phyloP scores from a whole-genome alignment of 179 eudicot genomes.

The Carnegiea gigantea region DNA sequence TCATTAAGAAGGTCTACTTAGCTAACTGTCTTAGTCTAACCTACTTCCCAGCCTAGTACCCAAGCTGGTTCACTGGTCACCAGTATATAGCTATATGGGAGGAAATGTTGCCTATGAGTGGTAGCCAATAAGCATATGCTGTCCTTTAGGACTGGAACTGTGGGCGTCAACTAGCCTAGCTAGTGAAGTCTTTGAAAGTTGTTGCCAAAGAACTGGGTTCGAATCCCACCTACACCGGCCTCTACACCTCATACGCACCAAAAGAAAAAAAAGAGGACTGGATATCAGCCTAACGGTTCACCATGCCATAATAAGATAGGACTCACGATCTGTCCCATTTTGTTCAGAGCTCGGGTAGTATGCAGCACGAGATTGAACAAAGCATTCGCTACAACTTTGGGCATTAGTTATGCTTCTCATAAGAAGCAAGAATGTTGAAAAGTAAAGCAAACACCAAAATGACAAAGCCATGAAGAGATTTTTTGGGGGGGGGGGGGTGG shows the following conservation, averaged over 20 bases:
- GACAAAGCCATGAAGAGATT: slow-evolving; percentile 32
- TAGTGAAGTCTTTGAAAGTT: too few relatives aligned
- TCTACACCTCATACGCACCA: too few relatives aligned
- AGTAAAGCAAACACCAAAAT: slow-evolving; percentile 11
- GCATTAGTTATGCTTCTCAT: slow-evolving; percentile 31
- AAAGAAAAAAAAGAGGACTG: too few relatives aligned
- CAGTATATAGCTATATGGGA: too few relatives aligned
- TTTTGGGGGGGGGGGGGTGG: background rate
- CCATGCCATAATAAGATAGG: background rate
- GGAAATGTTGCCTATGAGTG: background rate
- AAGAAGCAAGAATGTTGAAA: slow-evolving; percentile 27
- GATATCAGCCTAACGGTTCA: background rate
- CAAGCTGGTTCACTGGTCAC: too few relatives aligned
- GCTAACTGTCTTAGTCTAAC: too few relatives aligned
- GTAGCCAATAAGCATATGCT: background rate
- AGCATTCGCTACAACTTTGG: slow-evolving; percentile 47
- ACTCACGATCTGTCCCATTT: slow-evolving; percentile 64
- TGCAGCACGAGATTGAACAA: slow-evolving; percentile 56
- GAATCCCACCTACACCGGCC: too few relatives aligned
- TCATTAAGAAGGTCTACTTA: too few relatives aligned
- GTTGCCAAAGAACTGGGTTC: too few relatives aligned
- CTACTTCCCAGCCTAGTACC: too few relatives aligned
- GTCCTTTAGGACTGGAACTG: too few relatives aligned
- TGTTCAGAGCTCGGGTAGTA: slow-evolving; percentile 57
- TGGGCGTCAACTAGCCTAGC: too few relatives aligned